Base-by-base conservation (phyloP, 345 rosid genomes). In the Firmiana major region DNA sequence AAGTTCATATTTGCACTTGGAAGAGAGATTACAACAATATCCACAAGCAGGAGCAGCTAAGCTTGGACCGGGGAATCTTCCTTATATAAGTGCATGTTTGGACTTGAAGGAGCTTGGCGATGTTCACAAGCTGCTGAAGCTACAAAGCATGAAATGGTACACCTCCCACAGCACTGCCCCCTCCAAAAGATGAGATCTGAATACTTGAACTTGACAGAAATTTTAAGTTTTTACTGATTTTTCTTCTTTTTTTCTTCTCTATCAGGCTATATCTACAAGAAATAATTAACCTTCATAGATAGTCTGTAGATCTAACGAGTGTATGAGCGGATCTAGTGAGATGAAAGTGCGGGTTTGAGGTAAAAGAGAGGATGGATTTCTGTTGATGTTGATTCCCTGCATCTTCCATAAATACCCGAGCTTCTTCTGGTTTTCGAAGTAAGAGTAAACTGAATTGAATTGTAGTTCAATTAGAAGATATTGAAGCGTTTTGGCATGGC, bases 401-500 rank as follows among this genome's bases (percentile, higher is more conserved):
- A 22, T 58, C 1, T 22, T 58, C 2, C 0, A 22, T 58, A 24
- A 58, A 58, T 10, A 22, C 34, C 31, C 2, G 62, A 57, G 62
- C 63, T 58, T 22, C 31, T 58, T 58, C 34, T 58, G 31, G 31
- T 15, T 58, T 10, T 58, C 31, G 22, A 58, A 1, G 3, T n/a
- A 53, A 53, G 0, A 17, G 22, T 5, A 53, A 53, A 22, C 16
- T 22, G 34, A 58, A 22, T 24, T 58, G 63, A 58, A 58, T 58
- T 9, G 13, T 22, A 11, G 15, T 22, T 9, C 62, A n/a, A 7
- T n/a, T 5, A 55, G 24, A 55, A 55, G 60, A 55, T 19, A 54
- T 64, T 46, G 9, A 58, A 22, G 63, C 15, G 12, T 58, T 59
- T 22, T 9, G 17, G 63, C 34, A 78, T 83, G 83, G 83, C 81